Evolutionary conservation across 768 basidiomycete species (phyloP), one percentile per base, ranked within the genome.

Genomic region (Saitozyma sp.): DNA sequence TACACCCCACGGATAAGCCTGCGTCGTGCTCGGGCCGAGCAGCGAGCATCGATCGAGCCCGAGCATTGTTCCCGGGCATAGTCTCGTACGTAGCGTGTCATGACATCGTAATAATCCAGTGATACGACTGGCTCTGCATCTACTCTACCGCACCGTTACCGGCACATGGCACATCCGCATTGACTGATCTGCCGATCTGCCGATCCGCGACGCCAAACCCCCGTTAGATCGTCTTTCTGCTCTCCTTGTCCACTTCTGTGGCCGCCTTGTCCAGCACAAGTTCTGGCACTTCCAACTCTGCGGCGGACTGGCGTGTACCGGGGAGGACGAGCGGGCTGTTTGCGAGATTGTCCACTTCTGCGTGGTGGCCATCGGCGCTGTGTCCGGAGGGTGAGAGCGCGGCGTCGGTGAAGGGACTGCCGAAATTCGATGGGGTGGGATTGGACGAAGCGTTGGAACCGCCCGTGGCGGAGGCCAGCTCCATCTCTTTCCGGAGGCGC

Each of bases 401-500:
- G 40, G 56, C 49, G 41, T 62, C 61, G 37, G 41, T 39, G 41
- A 46, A 62, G 6, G 61, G 61, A 14, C 45, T 62, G 68, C 62
- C 16, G 63, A 65, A 13, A 51, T 54, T 9, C 65, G 58, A 14
- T 46, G 58, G 39, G n/a, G 52, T 54, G 9, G 62, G 29, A n/a
- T 64, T 50, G 1, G 68, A 37, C 8, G 61, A 62, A 1, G 64
- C 54, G 10, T 45, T 56, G 8, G 40, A 41, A 42, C 17, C 37
- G 14, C 69, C 72, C 6, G 73, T 59, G 2, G 70, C 65, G n/a
- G 76, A 76, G 13, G 75, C 70, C 6, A 91, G 89, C 3, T 91
- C 91, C 39, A 95, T 84, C 71, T 96, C 93, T 79, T 91, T 93
- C 54, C 93, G 87, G 45, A 96, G 79, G 7, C 89, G 88, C 74